Percentiles rank a stretch among this genome's conserved stretches.
Evolutionary conservation across 257 asterid genomes (phyloP).

Genomic region (Solanum microdontum): DNA sequence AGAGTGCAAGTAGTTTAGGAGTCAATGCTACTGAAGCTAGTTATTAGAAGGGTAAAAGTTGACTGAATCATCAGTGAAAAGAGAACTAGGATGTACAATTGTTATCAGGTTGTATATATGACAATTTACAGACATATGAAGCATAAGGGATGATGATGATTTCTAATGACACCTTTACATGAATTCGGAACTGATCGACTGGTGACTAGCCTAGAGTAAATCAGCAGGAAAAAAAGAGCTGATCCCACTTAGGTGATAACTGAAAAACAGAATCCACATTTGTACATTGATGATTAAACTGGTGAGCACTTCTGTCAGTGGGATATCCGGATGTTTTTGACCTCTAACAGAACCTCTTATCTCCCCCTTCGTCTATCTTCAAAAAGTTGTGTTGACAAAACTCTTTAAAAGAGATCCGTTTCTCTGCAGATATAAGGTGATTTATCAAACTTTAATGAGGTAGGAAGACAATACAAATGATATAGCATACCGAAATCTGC

Average conservation of each 20-base stretch:
- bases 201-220: neutral
- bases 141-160: neutral
- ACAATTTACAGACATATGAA: neutral
- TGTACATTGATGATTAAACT: neutral
- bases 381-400: conserved; percentile 29
- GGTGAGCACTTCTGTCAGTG: neutral
- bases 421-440: conserved; percentile 23
- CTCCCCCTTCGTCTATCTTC: neutral
- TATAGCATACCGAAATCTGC: neutral
- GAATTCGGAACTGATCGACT: neutral
- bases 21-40: neutral
- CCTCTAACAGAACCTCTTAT: neutral
- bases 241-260: neutral
- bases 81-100: neutral
- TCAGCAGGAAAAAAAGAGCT: neutral
- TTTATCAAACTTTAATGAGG: neutral
- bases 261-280: neutral
- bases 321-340: neutral
- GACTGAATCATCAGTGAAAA: neutral
- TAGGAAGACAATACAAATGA: neutral
- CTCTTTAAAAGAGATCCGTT: conserved; percentile 37
- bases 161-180: neutral
- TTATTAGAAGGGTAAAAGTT: neutral
- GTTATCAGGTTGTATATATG: neutral
- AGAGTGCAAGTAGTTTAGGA: neutral